Conservation (phyloP, 805 yeast species). For the Candida ulmi region DNA sequence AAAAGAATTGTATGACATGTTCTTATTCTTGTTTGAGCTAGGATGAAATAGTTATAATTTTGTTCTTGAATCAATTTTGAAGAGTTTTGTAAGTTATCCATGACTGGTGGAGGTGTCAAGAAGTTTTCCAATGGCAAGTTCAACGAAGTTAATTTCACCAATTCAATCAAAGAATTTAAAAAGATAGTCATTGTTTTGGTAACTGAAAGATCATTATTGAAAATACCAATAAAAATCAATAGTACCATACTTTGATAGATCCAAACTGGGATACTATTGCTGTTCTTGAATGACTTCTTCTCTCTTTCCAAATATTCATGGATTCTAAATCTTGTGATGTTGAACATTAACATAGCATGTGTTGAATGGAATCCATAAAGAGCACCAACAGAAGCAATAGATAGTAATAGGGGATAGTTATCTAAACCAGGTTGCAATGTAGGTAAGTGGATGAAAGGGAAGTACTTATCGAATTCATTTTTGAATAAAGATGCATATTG, state of each 20-base stretch:
- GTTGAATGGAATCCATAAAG: constrained; percentile 75
- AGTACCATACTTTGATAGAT: constrained; percentile 77
- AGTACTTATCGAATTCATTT: constrained; percentile 72
- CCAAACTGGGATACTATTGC: constrained; percentile 75
- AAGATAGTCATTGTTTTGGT: constrained; percentile 77
- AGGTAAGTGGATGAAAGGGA: constrained; percentile 80
- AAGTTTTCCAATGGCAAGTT: constrained; percentile 52
- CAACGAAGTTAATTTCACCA: constrained; percentile 69
- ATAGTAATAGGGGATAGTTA: constrained; percentile 61
- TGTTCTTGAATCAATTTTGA: constrained; percentile 25
- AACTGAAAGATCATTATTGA: constrained; percentile 59
- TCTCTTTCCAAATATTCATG: constrained; percentile 56
- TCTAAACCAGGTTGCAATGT: constrained; percentile 44
- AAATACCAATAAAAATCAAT: constrained; percentile 77
- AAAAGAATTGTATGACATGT: constrained; percentile 63
- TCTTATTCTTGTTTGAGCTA: constrained; percentile 71
- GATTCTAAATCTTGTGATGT: constrained; percentile 59
- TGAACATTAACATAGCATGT: constrained; percentile 66
- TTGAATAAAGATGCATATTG: constrained; percentile 70
- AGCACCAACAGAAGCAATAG: constrained; percentile 89
- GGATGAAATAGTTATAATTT: constrained; percentile 47
- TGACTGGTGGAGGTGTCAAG: constrained; percentile 34
- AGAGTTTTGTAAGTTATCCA: constrained; percentile 26
- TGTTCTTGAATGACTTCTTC: constrained; percentile 24
- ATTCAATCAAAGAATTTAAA: constrained; percentile 70